A percentile compares a stretch with the other conserved stretches of the same genome.
These are phyloP conservation scores for Taxillus chinensis DNA, from an alignment of 164 flowering plant genomes.

Conservation along the genomic window DNA sequence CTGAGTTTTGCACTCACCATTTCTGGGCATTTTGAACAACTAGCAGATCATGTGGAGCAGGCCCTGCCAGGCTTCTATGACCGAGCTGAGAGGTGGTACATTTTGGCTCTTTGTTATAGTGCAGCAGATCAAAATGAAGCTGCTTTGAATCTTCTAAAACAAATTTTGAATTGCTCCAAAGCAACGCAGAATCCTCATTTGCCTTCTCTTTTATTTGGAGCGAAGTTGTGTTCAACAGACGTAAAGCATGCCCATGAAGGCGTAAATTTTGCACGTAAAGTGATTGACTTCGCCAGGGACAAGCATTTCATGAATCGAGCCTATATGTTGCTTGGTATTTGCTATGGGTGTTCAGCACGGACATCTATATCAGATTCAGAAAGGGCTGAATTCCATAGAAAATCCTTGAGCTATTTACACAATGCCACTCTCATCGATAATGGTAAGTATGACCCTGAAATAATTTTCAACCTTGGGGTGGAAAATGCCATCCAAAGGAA, in stretches of 20 bases:
- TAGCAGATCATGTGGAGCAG: slow-evolving; percentile 77
- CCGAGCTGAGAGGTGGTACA: slow-evolving; percentile 77
- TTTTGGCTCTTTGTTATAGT: slow-evolving; percentile 86
- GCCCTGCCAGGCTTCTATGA: slow-evolving; percentile 57
- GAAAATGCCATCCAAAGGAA: slow-evolving; percentile 84
- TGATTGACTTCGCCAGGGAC: slow-evolving; percentile 22
- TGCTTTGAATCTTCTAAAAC: slow-evolving; percentile 68
- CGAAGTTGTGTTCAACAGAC: slow-evolving; percentile 58
- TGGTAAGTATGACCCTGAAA: slow-evolving; percentile 48
- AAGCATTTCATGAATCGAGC: slow-evolving; percentile 48
- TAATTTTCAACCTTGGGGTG: slow-evolving; percentile 41
- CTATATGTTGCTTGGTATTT: slow-evolving; percentile 61
- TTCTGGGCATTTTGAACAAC: slow-evolving; percentile 44
- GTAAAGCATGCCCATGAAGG: slow-evolving; percentile 53
- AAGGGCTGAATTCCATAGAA: slow-evolving; percentile 38
- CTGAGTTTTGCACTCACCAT: slow-evolving; percentile 66
- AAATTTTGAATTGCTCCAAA: slow-evolving; percentile 47
- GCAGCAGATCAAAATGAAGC: slow-evolving; percentile 63
- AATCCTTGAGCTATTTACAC: slow-evolving; percentile 44
- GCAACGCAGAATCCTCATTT: slow-evolving; percentile 37
- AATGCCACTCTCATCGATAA: slow-evolving; percentile 29
- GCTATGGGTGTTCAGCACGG: slow-evolving; percentile 75
- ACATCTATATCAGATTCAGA: slow-evolving; percentile 46
- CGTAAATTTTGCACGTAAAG: slow-evolving; percentile 47
- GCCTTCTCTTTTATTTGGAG: slow-evolving; percentile 67